Percentiles rank a stretch among this genome's conserved stretches.
phyloP scores from a whole-genome alignment of 2,329 filamentous ascomycete species.

The Hypoxylon rubiginosum region DNA sequence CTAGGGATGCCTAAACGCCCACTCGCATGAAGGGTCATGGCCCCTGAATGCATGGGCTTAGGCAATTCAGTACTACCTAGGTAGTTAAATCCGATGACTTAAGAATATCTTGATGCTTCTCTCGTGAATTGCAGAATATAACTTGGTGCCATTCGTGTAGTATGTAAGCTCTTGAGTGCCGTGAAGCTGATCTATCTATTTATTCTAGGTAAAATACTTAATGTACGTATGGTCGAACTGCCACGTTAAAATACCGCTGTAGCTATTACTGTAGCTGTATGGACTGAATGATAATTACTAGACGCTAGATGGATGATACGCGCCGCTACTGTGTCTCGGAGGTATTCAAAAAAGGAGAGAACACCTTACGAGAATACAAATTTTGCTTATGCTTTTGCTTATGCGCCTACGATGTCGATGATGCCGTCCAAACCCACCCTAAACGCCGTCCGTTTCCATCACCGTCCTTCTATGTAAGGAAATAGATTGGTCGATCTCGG shows the following conservation, averaged over 20 bases:
- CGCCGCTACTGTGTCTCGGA: background rate
- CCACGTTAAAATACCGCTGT: background rate
- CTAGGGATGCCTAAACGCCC: background rate
- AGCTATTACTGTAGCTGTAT: background rate
- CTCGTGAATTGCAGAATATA: background rate
- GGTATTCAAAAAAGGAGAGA: background rate
- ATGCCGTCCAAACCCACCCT: background rate
- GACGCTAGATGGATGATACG: background rate
- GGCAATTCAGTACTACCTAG: background rate
- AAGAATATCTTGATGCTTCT: background rate
- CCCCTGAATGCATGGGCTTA: background rate
- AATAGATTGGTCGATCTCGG: background rate
- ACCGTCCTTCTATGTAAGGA: background rate
- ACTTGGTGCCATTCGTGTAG: background rate
- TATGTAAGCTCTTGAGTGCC: background rate
- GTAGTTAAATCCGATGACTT: background rate
- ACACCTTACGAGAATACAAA: background rate
- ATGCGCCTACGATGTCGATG: background rate
- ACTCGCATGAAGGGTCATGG: background rate
- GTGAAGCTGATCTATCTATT: background rate
- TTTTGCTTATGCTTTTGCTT: constrained; percentile 5
- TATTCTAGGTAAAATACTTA: background rate
- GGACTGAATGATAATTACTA: background rate
- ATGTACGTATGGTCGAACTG: background rate
- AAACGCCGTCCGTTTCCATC: background rate